phyloP scores from a whole-genome alignment of 768 basidiomycete species.

The Trametes maxima region DNA sequence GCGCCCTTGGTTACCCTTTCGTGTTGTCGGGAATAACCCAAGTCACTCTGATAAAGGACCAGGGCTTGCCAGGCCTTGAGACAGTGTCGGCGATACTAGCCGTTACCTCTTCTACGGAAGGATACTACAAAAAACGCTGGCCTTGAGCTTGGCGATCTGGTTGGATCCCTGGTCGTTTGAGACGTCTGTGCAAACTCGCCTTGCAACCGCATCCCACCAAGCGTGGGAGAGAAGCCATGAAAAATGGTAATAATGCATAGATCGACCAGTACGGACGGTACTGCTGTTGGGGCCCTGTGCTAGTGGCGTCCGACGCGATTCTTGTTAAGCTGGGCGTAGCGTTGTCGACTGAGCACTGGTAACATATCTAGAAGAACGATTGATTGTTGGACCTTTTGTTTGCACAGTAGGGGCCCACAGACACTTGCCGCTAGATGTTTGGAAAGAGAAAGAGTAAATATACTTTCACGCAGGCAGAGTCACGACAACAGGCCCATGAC shows the following conservation, averaged over 20 bases:
- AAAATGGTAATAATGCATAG: conserved; percentile 66
- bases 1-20: conserved; percentile 1
- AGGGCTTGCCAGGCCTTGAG: conserved; percentile 71
- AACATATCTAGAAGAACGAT: too few species aligned
- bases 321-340: too few species aligned
- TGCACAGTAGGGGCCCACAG: too few species aligned
- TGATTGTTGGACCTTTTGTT: too few species aligned
- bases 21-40: conserved; percentile 6
- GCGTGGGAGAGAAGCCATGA: conserved; percentile 73
- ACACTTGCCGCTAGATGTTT: too few species aligned
- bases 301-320: too few species aligned
- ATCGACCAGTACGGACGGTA: conserved; percentile 67
- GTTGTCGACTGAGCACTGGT: too few species aligned
- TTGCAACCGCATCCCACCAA: conserved; percentile 72
- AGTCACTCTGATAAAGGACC: conserved; percentile 64
- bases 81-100: not conserved
- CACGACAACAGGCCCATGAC: too few species aligned
- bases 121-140: conserved; percentile 29
- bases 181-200: conserved; percentile 69
- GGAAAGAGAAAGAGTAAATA: too few species aligned
- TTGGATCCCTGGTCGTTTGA: conserved; percentile 63
- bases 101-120: not conserved
- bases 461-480: too few species aligned
- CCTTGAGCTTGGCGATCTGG: conserved; percentile 64
- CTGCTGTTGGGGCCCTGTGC: conserved; percentile 54